These are phyloP conservation scores for Pythium dissotocum DNA, from an alignment of 352 stramenopile genomes.

Conservation along the genomic window DNA sequence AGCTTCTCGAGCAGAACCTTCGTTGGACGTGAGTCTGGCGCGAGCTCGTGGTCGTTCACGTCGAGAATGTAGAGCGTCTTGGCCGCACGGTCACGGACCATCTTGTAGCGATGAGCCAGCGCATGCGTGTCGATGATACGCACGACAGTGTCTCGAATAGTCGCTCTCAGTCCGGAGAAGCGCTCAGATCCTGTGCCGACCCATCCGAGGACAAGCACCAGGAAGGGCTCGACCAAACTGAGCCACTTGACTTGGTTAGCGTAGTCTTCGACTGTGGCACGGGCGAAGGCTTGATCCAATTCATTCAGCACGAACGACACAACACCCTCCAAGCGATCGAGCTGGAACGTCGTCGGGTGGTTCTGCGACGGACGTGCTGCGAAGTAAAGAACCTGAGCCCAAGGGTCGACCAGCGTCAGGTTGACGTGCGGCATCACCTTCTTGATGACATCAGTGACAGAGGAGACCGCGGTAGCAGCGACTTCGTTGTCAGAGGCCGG, in stretches of 20 bases:
- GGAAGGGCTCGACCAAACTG: slow-evolving; percentile 49
- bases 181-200: neutral
- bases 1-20: slow-evolving; percentile 20
- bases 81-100: slow-evolving; percentile 66
- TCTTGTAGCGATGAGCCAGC: slow-evolving; percentile 75
- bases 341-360: slow-evolving; percentile 10
- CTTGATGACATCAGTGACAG: slow-evolving; percentile 40
- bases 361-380: slow-evolving; percentile 37
- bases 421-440: slow-evolving; percentile 54
- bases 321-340: slow-evolving; percentile 29
- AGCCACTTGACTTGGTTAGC: slow-evolving; percentile 79
- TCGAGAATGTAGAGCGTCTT: slow-evolving; percentile 63
- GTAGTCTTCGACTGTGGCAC: slow-evolving; percentile 63
- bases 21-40: neutral
- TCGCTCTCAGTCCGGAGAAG: neutral
- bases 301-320: slow-evolving; percentile 45
- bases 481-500: slow-evolving; percentile 22
- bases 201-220: slow-evolving; percentile 40
- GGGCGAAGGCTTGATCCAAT: slow-evolving; percentile 57
- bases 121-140: slow-evolving; percentile 48
- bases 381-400: slow-evolving; percentile 61
- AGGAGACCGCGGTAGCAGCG: slow-evolving; percentile 15
- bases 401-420: slow-evolving; percentile 55
- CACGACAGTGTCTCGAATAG: slow-evolving; percentile 32
- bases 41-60: neutral